Evolutionary conservation across 805 yeast species (phyloP).

Genomic region (Scheffersomyces amazonensis): DNA sequence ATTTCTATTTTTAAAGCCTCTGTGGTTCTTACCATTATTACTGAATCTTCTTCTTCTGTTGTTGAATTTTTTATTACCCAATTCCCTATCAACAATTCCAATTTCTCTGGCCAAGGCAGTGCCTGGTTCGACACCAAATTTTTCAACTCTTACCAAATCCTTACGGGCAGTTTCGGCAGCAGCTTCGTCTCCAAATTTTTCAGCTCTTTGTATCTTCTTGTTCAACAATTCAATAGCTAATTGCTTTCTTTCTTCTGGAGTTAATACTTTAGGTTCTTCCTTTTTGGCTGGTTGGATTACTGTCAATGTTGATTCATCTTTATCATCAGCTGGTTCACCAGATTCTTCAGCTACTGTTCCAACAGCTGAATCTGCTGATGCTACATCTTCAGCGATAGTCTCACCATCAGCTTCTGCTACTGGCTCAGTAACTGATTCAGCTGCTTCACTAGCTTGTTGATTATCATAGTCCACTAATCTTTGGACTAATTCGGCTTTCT

Average conservation of each 20-base stretch:
- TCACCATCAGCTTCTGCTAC: slow-evolving; percentile 9
- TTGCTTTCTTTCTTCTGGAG: slow-evolving; percentile 69
- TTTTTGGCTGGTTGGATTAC: slow-evolving; percentile 12
- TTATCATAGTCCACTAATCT: slow-evolving; percentile 61
- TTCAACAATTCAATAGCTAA: slow-evolving; percentile 65
- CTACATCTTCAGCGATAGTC: slow-evolving; percentile 8
- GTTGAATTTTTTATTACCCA: slow-evolving; percentile 14
- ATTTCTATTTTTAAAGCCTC: slow-evolving; percentile 1
- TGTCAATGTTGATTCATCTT: slow-evolving; percentile 11
- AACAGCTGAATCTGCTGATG: slow-evolving; percentile 6
- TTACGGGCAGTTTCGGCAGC: slow-evolving; percentile 53
- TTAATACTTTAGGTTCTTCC: slow-evolving; percentile 33
- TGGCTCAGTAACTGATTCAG: slow-evolving; percentile 10
- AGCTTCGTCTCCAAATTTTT: slow-evolving; percentile 73
- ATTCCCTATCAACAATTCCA: slow-evolving; percentile 46
- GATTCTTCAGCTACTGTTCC: slow-evolving; percentile 6
- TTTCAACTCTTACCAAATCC: slow-evolving; percentile 68
- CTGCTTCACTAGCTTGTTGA: slow-evolving; percentile 10
- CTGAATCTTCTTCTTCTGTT: slow-evolving; percentile 2
- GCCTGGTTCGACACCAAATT: slow-evolving; percentile 75
- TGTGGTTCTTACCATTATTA: not conserved
- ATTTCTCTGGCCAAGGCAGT: slow-evolving; percentile 67
- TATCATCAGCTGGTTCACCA: slow-evolving; percentile 9
- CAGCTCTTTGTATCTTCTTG: slow-evolving; percentile 67
- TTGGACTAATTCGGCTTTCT: slow-evolving; percentile 72